Evolutionary conservation across 2,329 filamentous ascomycete species (phyloP).

Genomic region (Curvularia hawaiiensis): DNA sequence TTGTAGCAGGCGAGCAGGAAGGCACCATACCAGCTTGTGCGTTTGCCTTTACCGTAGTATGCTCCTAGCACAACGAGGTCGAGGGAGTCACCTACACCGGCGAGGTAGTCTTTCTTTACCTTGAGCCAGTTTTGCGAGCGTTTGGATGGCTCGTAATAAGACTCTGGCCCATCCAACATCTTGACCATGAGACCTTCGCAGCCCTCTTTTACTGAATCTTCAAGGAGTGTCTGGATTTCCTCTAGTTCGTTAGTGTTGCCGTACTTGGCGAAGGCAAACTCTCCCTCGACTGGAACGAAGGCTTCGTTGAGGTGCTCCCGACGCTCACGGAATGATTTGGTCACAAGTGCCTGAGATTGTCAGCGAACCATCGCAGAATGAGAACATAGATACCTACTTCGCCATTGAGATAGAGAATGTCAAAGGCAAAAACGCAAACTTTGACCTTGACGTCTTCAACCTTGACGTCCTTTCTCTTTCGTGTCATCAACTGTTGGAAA

Average conservation of each 20-base stretch:
- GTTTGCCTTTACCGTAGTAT: slow-evolving; percentile 93
- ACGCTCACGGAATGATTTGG: slow-evolving; percentile 83
- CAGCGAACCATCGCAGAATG: slow-evolving; percentile 17
- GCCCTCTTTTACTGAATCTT: slow-evolving; percentile 93
- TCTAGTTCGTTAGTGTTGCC: slow-evolving; percentile 90
- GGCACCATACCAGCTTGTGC: slow-evolving; percentile 92
- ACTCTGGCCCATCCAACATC: slow-evolving; percentile 93
- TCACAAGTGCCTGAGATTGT: slow-evolving; percentile 68
- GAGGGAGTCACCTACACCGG: slow-evolving; percentile 91
- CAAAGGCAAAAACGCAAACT: slow-evolving; percentile 96
- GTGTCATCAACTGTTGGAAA: slow-evolving; percentile 97
- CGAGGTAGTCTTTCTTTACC: slow-evolving; percentile 97
- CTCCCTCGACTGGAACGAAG: slow-evolving; percentile 80
- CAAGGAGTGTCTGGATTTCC: slow-evolving; percentile 88
- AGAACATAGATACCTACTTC: slow-evolving; percentile 56
- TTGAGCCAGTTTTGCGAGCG: slow-evolving; percentile 98
- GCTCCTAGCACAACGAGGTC: slow-evolving; percentile 95
- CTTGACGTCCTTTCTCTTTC: slow-evolving; percentile 97
- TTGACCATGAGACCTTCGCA: slow-evolving; percentile 99
- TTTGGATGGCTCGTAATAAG: slow-evolving; percentile 94
- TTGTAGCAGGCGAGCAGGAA: slow-evolving; percentile 97
- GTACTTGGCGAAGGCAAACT: slow-evolving; percentile 87
- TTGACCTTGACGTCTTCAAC: slow-evolving; percentile 94
- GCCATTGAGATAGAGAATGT: slow-evolving; percentile 91
- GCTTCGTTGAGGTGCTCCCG: slow-evolving; percentile 74